phyloP scores from a whole-genome alignment of 169 alveolate species.

The Plasmodium adleri region DNA sequence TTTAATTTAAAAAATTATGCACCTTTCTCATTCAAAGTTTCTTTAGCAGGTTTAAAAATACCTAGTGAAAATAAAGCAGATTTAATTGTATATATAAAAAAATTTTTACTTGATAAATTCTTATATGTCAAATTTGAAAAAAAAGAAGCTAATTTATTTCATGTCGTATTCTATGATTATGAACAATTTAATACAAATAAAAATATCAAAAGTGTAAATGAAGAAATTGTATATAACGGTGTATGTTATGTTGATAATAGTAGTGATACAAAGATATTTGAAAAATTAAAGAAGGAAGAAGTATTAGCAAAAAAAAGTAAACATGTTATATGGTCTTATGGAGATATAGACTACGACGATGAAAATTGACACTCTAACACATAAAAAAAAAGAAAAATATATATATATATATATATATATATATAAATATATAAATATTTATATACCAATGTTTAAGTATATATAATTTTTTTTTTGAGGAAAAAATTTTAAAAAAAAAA shows the following conservation, averaged over 20 bases:
- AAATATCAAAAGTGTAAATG: slow-evolving; percentile 72
- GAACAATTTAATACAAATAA: slow-evolving; percentile 68
- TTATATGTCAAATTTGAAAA: slow-evolving; percentile 71
- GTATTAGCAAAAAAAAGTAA: slow-evolving; percentile 40
- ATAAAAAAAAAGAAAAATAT: background rate
- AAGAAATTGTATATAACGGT: slow-evolving; percentile 45
- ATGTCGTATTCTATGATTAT: slow-evolving; percentile 73
- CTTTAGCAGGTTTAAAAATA: slow-evolving; percentile 64
- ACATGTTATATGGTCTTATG: slow-evolving; percentile 67
- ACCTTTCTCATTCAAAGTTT: slow-evolving; percentile 32
- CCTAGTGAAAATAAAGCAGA: slow-evolving; percentile 67
- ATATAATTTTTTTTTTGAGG: background rate
- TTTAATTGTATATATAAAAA: slow-evolving; percentile 34
- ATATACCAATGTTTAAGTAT: background rate
- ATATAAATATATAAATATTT: background rate
- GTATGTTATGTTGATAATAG: slow-evolving; percentile 56
- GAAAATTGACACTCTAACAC: background rate
- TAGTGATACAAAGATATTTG: slow-evolving; percentile 74
- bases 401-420: background rate
- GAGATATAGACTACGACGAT: slow-evolving; percentile 73
- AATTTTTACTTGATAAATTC: slow-evolving; percentile 61
- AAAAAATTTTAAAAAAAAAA: no score
- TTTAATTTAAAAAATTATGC: slow-evolving; percentile 44
- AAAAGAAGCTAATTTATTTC: slow-evolving; percentile 16
- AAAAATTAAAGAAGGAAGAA: slow-evolving; percentile 67